phyloP scores from a whole-genome alignment of 78 protist genomes.

The Monocercomonoides exilis region DNA sequence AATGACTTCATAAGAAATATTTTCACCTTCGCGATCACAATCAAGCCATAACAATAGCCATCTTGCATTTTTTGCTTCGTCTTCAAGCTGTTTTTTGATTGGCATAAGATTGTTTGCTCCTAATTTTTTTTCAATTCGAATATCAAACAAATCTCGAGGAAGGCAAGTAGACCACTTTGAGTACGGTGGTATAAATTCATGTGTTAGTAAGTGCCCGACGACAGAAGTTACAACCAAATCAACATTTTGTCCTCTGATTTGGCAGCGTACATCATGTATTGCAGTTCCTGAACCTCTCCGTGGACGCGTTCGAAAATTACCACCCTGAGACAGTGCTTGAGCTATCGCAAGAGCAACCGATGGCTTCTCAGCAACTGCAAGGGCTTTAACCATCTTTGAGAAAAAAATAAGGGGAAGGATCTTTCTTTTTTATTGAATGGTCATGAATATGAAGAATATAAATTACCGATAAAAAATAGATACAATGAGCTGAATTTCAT shows the following conservation, averaged over 20 bases:
- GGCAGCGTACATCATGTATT: neutral
- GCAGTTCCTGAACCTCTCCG: neutral
- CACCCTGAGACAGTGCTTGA: constrained; percentile 45
- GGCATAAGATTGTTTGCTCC: neutral
- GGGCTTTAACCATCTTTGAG: constrained; percentile 21
- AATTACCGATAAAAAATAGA: too few species aligned
- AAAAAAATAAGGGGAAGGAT: too few species aligned
- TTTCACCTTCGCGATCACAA: constrained; percentile 95
- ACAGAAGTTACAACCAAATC: constrained; percentile 77
- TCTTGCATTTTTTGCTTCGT: constrained; percentile 8
- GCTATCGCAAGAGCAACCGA: constrained; percentile 80
- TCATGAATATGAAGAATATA: too few species aligned
- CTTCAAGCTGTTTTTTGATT: neutral
- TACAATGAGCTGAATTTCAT: too few species aligned
- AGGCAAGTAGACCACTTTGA: constrained; percentile 40
- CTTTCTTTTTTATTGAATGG: too few species aligned
- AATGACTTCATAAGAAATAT: constrained; percentile 83
- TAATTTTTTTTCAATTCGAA: constrained; percentile 41
- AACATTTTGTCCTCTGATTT: neutral
- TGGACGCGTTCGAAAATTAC: neutral
- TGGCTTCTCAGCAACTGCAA: constrained; percentile 94
- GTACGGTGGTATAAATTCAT: constrained; percentile 46
- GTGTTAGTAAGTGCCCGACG: constrained; percentile 72
- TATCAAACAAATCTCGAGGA: constrained; percentile 63
- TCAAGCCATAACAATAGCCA: constrained; percentile 87